Evolutionary conservation across 441 rosid genomes (phyloP).

Genomic region (Biscutella auriculata): DNA sequence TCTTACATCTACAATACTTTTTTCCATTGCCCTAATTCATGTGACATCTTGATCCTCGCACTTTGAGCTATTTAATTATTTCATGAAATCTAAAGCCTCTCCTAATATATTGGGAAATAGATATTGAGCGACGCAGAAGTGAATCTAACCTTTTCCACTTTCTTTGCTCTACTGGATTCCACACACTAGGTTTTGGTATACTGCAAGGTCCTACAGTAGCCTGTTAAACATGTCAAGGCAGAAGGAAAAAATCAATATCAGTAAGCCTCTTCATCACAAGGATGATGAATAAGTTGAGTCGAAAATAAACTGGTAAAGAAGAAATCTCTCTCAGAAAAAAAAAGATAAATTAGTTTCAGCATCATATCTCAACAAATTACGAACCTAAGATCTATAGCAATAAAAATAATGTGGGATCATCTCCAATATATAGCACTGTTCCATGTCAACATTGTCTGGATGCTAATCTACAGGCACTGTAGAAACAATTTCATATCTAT

Average conservation of each 20-base stretch:
- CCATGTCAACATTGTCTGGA: too few species aligned
- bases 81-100: conserved; percentile 1
- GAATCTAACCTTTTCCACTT: conserved; percentile 87
- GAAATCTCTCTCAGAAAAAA: too few species aligned
- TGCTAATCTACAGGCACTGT: too few species aligned
- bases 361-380: too few species aligned
- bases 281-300: too few species aligned
- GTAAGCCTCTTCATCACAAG: not conserved
- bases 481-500: too few species aligned
- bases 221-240: conserved; percentile 27
- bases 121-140: conserved; percentile 1
- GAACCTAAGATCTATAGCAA: too few species aligned
- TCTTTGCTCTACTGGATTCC: conserved; percentile 92
- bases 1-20: not conserved
- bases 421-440: too few species aligned
- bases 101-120: not conserved
- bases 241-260: conserved; percentile 7
- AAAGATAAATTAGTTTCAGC: too few species aligned
- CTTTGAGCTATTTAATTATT: not conserved
- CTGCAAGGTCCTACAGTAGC: conserved; percentile 88
- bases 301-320: too few species aligned
- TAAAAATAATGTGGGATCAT: too few species aligned
- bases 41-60: not conserved
- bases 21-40: not conserved
- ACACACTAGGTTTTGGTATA: conserved; percentile 74